These are phyloP conservation scores for Casuarina equisetifolia DNA, from an alignment of 306 rosid genomes.

Conservation along the genomic window DNA sequence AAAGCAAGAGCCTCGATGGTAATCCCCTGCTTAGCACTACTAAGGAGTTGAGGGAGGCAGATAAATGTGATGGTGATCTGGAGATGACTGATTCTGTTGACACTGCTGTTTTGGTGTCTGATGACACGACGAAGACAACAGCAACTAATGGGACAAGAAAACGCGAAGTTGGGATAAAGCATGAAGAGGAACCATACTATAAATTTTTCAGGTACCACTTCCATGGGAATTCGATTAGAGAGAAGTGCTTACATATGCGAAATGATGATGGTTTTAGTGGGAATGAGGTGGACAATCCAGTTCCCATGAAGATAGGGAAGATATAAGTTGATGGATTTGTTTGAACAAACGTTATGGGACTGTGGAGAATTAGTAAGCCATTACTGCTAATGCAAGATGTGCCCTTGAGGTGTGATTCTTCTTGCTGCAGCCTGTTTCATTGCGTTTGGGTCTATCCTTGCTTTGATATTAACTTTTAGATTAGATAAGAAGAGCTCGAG, in stretches of 20 bases:
- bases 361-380: background rate
- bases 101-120: constrained; percentile 23
- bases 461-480: background rate
- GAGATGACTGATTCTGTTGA: constrained; percentile 67
- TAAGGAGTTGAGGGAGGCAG: constrained; percentile 28
- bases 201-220: constrained; percentile 61
- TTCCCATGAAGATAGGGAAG: constrained; percentile 18
- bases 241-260: constrained; percentile 29
- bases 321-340: constrained; percentile 16
- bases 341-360: constrained; percentile 19
- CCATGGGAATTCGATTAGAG: constrained; percentile 45
- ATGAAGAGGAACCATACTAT: constrained; percentile 39
- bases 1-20: constrained; percentile 27
- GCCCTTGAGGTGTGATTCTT: background rate
- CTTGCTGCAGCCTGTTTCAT: background rate
- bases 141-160: constrained; percentile 48
- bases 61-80: constrained; percentile 42
- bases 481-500: background rate
- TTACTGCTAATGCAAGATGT: background rate
- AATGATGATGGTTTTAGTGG: constrained; percentile 36
- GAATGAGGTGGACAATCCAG: constrained; percentile 29
- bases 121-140: constrained; percentile 26
- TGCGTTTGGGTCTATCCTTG: background rate
- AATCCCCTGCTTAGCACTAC: constrained; percentile 21
- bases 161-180: constrained; percentile 60